Conservation (phyloP, 495 filamentous ascomycete species). For the Hypoxylon rickii region DNA sequence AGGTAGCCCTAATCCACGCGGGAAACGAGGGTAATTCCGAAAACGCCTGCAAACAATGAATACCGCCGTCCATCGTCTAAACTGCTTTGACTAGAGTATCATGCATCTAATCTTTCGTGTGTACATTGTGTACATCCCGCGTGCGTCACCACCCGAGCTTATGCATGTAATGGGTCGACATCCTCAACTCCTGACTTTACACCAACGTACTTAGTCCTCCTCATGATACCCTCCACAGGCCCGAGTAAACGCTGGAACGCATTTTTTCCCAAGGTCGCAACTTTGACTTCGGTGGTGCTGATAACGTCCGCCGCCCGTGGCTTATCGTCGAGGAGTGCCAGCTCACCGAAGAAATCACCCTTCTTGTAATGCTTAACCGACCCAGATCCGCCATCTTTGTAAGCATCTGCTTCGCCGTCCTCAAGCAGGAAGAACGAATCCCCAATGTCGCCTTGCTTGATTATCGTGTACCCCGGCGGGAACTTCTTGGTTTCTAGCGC, state of each 20-base stretch:
- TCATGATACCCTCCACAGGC: conserved; percentile 93
- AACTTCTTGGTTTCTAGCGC: conserved; percentile 90
- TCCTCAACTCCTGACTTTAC: conserved; percentile 58
- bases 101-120: conserved; percentile 16
- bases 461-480: conserved; percentile 78
- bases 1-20: conserved; percentile 21
- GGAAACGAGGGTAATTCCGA: conserved; percentile 33
- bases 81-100: conserved; percentile 17
- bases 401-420: conserved; percentile 83
- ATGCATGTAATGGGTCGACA: conserved; percentile 53
- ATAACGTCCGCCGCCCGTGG: conserved; percentile 91
- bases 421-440: conserved; percentile 93
- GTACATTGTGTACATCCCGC: not conserved
- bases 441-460: conserved; percentile 88
- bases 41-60: conserved; percentile 38
- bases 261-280: conserved; percentile 90
- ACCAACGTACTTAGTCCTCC: conserved; percentile 66
- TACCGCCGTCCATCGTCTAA: conserved; percentile 30
- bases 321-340: conserved; percentile 90
- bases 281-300: conserved; percentile 82
- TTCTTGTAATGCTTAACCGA: conserved; percentile 80
- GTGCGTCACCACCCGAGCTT: conserved; percentile 14
- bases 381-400: conserved; percentile 65
- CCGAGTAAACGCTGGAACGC: conserved; percentile 94
- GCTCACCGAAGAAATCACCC: conserved; percentile 96